Evolutionary conservation across 83 land plant species (phyloP).

Genomic region (Picea engelmannii): DNA sequence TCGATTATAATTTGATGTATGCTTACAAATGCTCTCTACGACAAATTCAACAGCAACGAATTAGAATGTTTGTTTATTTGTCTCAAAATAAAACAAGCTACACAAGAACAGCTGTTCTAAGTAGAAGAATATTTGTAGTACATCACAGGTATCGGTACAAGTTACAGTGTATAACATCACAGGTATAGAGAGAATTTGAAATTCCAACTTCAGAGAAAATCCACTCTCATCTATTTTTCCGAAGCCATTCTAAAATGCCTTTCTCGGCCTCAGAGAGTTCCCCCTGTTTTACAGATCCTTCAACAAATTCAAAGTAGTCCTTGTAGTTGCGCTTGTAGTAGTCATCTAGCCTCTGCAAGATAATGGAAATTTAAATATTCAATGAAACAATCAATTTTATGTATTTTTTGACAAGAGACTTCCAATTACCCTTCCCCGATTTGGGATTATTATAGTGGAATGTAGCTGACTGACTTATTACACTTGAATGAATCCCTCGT

Average conservation of each 20-base stretch:
- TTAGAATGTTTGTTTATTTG: background rate
- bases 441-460: background rate
- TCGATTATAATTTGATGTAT: too few species aligned
- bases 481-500: too few species aligned
- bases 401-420: background rate
- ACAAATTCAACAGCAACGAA: background rate
- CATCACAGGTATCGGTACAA: background rate
- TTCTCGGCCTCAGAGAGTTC: slow-evolving; percentile 71
- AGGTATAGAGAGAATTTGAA: background rate
- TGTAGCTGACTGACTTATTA: too few species aligned
- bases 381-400: background rate
- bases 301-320: slow-evolving; percentile 81
- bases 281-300: slow-evolving; percentile 62
- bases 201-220: background rate
- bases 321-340: slow-evolving; percentile 87
- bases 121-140: background rate
- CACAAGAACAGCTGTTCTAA: background rate
- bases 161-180: background rate
- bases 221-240: slow-evolving; percentile 39
- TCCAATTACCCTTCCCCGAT: background rate
- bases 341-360: slow-evolving; percentile 71
- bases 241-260: slow-evolving; percentile 80
- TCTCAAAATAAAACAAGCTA: background rate
- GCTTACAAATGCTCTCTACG: too few species aligned
- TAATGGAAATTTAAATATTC: background rate